phyloP scores from a whole-genome alignment of 208 protist genomes.

The Naegleria lovaniensis region DNA sequence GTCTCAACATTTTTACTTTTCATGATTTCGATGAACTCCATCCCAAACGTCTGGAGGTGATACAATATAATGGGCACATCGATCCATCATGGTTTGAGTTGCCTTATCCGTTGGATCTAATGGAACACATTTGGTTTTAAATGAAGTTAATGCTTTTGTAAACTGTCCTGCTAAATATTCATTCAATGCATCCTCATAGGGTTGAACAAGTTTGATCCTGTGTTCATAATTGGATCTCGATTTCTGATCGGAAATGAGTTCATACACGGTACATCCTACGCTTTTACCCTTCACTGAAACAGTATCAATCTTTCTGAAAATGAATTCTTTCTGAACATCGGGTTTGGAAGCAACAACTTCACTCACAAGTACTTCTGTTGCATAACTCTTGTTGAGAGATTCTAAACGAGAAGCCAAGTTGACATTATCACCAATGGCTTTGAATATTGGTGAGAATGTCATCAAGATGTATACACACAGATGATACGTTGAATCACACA shows the following conservation, averaged over 20 bases:
- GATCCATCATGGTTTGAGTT: background rate
- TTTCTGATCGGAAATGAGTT: background rate
- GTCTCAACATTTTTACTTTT: no score
- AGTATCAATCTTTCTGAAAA: background rate
- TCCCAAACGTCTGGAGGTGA: background rate
- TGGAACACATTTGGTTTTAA: background rate
- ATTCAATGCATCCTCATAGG: background rate
- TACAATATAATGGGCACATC: background rate
- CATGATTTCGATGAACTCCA: background rate
- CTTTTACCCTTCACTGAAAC: background rate
- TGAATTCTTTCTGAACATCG: background rate
- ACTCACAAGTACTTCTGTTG: background rate
- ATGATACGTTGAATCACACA: no score
- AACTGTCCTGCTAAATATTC: background rate
- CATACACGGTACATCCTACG: background rate
- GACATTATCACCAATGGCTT: conserved; percentile 5
- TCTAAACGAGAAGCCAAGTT: conserved; percentile 14
- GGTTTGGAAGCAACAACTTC: background rate
- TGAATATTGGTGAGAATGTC: background rate
- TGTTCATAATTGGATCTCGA: background rate
- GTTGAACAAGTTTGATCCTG: background rate
- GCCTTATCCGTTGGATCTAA: background rate
- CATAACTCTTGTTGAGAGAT: background rate
- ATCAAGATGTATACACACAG: no score
- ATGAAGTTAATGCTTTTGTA: background rate